Percentiles rank a stretch among this genome's conserved stretches.
These are phyloP conservation scores for Eutypa lata DNA, from an alignment of 2,329 filamentous ascomycete genomes.

Conservation along the genomic window DNA sequence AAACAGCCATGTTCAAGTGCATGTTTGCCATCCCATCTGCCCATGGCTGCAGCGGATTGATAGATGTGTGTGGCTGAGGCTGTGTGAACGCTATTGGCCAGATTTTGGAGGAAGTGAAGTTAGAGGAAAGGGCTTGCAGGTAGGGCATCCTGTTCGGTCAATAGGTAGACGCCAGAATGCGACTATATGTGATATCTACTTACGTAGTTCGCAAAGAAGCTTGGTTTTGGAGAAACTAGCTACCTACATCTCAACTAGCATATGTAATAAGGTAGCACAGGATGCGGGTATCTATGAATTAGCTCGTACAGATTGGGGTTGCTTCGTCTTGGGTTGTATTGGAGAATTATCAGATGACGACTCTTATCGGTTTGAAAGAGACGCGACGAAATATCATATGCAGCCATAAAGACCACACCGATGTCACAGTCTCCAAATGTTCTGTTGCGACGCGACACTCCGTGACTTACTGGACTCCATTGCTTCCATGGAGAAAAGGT, in stretches of 20 bases:
- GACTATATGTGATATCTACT: no score
- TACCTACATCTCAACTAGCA: not conserved
- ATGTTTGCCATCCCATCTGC: no score
- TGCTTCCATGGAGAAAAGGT: no score
- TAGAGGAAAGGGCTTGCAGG: not conserved
- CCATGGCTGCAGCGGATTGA: not conserved
- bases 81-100: not conserved
- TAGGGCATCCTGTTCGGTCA: not conserved
- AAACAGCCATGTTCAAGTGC: no score
- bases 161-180: not conserved
- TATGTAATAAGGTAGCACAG: no score
- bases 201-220: no score
- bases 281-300: not conserved
- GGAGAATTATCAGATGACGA: not conserved
- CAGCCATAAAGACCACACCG: not conserved
- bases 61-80: not conserved
- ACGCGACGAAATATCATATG: not conserved
- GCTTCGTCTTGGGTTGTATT: not conserved
- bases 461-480: not conserved
- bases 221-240: no score
- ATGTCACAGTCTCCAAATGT: not conserved
- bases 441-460: not conserved
- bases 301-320: not conserved
- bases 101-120: not conserved
- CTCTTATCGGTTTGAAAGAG: not conserved